phyloP scores from a whole-genome alignment of 495 filamentous ascomycete species.

The Neurospora africana region DNA sequence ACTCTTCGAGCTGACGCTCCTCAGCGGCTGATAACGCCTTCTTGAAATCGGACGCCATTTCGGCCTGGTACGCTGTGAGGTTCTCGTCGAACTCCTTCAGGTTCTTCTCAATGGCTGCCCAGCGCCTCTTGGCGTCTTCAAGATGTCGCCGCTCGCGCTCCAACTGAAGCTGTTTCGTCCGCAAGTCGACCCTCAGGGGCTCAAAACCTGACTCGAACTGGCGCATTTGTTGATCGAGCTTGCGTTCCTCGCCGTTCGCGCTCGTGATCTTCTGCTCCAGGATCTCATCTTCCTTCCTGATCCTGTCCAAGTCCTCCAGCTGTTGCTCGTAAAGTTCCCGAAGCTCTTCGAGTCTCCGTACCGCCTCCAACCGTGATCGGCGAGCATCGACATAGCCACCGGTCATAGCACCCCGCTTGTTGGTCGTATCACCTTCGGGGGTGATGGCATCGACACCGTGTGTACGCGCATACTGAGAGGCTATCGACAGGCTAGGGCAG shows the following conservation, averaged over 20 bases:
- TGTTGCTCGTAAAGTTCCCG: slow-evolving; percentile 64
- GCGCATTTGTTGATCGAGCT: slow-evolving; percentile 64
- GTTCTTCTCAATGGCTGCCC: slow-evolving; percentile 64
- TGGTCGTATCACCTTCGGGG: slow-evolving; percentile 81
- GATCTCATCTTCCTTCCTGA: slow-evolving; percentile 51
- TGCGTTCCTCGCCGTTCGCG: slow-evolving; percentile 70
- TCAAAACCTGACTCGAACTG: slow-evolving; percentile 77
- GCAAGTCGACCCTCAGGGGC: slow-evolving; percentile 63
- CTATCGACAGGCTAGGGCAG: slow-evolving; percentile 77
- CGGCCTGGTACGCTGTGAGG: slow-evolving; percentile 60
- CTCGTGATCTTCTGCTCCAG: slow-evolving; percentile 80
- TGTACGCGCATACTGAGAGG: slow-evolving; percentile 78
- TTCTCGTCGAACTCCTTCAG: slow-evolving; percentile 67
- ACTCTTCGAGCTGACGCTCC: slow-evolving; percentile 65
- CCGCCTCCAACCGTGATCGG: slow-evolving; percentile 71
- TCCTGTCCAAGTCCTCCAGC: slow-evolving; percentile 29
- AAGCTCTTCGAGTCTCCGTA: slow-evolving; percentile 64
- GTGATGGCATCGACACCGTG: slow-evolving; percentile 90
- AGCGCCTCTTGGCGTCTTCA: slow-evolving; percentile 54
- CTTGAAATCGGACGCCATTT: slow-evolving; percentile 80
- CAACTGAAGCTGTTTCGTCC: slow-evolving; percentile 56
- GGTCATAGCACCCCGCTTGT: slow-evolving; percentile 88
- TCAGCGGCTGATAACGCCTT: slow-evolving; percentile 76
- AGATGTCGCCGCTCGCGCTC: slow-evolving; percentile 66
- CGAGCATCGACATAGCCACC: slow-evolving; percentile 85